Conservation (phyloP, 108 stramenopile species). For the Nitzschia palea region DNA sequence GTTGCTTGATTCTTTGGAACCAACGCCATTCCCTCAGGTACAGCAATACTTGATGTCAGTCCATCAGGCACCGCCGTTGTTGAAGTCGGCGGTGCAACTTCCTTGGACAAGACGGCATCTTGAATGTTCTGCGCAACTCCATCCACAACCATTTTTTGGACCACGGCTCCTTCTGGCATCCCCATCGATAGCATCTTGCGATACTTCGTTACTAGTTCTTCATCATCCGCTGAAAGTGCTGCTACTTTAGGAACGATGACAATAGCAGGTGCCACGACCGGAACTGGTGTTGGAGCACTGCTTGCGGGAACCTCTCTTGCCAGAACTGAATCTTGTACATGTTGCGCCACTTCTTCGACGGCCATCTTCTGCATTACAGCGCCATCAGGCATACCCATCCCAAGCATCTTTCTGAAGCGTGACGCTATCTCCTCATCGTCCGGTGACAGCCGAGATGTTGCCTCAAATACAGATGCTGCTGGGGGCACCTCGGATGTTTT, state of each 20-base stretch:
- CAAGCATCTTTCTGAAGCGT: constrained; percentile 31
- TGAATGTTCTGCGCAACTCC: constrained; percentile 34
- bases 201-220: constrained; percentile 25
- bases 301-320: constrained; percentile 17
- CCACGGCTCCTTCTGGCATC: constrained; percentile 39
- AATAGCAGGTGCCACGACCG: not conserved
- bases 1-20: constrained; percentile 34
- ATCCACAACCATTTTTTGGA: constrained; percentile 29
- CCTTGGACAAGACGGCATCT: constrained; percentile 24
- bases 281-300: not conserved
- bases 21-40: constrained; percentile 39
- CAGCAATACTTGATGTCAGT: constrained; percentile 6
- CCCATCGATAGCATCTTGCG: constrained; percentile 48
- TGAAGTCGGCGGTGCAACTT: constrained; percentile 7
- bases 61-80: not conserved
- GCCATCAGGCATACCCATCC: constrained; percentile 44
- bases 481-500: not conserved
- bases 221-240: constrained; percentile 23
- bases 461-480: not conserved
- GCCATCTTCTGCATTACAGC: constrained; percentile 39
- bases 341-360: constrained; percentile 20
- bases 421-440: constrained; percentile 35
- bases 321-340: constrained; percentile 28
- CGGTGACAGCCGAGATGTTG: constrained; percentile 19
- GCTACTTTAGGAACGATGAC: not conserved